These are phyloP conservation scores for Russula virescens DNA, from an alignment of 768 basidiomycete genomes.

Conservation along the genomic window DNA sequence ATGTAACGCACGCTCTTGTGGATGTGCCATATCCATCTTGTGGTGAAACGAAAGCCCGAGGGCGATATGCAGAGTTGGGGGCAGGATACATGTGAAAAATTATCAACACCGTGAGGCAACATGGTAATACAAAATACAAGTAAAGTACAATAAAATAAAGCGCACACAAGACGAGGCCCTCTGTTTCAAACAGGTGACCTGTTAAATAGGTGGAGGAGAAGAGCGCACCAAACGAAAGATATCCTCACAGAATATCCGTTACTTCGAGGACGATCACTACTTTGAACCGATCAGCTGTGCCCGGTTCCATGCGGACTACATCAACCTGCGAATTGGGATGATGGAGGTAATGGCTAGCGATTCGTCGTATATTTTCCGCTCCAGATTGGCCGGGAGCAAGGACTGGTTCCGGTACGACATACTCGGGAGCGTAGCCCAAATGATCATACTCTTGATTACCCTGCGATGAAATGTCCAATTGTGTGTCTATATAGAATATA, in stretches of 20 bases:
- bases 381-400: neutral
- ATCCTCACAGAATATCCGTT: neutral
- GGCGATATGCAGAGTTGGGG: too few species aligned
- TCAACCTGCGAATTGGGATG: neutral
- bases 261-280: slow-evolving; percentile 1
- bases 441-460: neutral
- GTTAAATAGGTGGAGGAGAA: neutral
- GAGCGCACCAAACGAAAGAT: neutral
- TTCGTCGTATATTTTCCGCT: neutral
- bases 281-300: neutral
- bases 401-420: neutral
- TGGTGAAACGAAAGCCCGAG: too few species aligned
- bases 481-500: too few species aligned
- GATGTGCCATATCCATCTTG: too few species aligned
- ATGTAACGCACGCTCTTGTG: too few species aligned
- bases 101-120: too few species aligned
- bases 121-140: too few species aligned
- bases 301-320: neutral
- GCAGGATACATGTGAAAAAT: too few species aligned
- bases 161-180: too few species aligned
- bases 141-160: too few species aligned
- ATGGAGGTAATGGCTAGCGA: neutral
- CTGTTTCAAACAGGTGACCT: too few species aligned
- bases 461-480: neutral
- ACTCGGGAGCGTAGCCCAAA: neutral